Evolutionary conservation across 106 monocot genomes (phyloP).

Genomic region (Ottelia alismoides): DNA sequence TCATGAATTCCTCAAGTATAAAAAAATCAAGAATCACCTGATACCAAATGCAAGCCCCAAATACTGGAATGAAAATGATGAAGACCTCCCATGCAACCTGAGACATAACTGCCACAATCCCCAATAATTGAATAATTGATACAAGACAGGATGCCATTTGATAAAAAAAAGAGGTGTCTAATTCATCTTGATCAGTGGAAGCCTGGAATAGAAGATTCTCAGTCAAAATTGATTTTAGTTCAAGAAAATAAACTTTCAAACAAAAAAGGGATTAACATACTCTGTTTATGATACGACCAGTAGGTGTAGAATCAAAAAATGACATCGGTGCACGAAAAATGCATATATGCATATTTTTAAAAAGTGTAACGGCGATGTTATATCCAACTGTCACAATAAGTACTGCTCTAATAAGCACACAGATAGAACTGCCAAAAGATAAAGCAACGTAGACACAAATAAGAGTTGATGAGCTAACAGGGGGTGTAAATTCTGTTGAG

Average conservation of each 20-base stretch:
- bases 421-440: conserved; percentile 62
- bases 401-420: conserved; percentile 46
- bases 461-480: conserved; percentile 29
- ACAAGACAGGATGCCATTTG: conserved; percentile 52
- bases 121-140: conserved; percentile 68
- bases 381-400: conserved; percentile 58
- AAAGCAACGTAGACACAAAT: conserved; percentile 75
- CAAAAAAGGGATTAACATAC: conserved; percentile 19
- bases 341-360: conserved; percentile 62
- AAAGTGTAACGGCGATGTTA: conserved; percentile 63
- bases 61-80: conserved; percentile 63
- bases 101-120: conserved; percentile 78
- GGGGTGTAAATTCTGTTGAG: conserved; percentile 43
- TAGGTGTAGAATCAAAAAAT: conserved; percentile 93
- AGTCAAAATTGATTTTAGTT: not conserved
- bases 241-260: not conserved
- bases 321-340: conserved; percentile 92
- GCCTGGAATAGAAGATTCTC: conserved; percentile 23
- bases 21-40: conserved; percentile 59
- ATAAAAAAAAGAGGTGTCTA: conserved; percentile 42
- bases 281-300: conserved; percentile 73
- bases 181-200: conserved; percentile 80
- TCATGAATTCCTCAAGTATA: too few species aligned
- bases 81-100: conserved; percentile 93
- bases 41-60: conserved; percentile 60